Base-by-base conservation (phyloP, 2,329 filamentous ascomycete genomes). In the Fusarium pininemorale region DNA sequence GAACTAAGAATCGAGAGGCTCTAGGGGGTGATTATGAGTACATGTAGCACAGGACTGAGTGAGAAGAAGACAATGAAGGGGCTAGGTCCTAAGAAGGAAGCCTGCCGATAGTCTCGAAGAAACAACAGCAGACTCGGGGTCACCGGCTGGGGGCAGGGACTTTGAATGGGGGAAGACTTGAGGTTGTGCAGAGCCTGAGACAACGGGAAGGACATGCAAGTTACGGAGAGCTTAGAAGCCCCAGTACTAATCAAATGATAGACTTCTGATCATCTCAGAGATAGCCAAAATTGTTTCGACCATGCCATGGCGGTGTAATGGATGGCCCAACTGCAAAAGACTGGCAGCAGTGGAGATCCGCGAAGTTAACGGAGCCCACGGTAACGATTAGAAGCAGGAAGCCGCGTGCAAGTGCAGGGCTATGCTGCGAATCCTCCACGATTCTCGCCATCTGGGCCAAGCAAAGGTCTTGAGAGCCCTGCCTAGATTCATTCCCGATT, bases 161-260 rank as follows among this genome's bases (percentile, higher is more conserved):
- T 77, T 75, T 75, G 75, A 76, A 74, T 75, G 72, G 75, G 71
- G 76, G 77, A 74, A 35, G 72, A 73, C 37, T 70, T 73, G 71
- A 59, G 79, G 83, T 85, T 77, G 84, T 76, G 84, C 83, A 85
- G 81, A 81, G 77, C 76, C 81, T 83, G 82, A 85, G 84, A 84
- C 83, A 84, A 80, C 79, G 79, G 80, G 78, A 79, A 81, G 78
- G 76, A 79, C 80, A 80, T 81, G 77, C 76, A 77, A 79, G 77
- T 78, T 81, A 82, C 78, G 80, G 79, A 79, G 77, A 79, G 77
- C 68, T 78, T 75, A 78, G 79, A 73, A 77, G 74, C 66, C 73
- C 78, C 76, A 70, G 77, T 73, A 63, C 64, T 80, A 78, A 66
- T 72, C 69, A 61, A 67, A 73, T 69, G 50, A 47, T 64, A 66